Evolutionary conservation across 768 basidiomycete species (phyloP), one percentile per base, ranked within the genome.

Genomic region (Lactarius hatsudake): DNA sequence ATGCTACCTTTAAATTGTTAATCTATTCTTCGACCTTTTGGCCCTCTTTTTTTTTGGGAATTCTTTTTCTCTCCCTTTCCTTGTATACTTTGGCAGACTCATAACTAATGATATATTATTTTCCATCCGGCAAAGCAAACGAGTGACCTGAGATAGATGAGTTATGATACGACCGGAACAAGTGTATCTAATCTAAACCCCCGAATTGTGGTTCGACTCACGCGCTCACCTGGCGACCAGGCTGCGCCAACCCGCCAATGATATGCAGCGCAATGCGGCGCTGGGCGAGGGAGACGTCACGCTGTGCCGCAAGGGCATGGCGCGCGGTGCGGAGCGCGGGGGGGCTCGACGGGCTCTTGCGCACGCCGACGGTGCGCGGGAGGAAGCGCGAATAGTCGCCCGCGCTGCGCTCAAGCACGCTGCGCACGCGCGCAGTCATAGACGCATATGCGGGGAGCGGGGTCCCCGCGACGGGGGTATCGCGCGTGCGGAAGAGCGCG

Each of bases 341-440:
- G 59, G 76, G 66, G 43, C 70, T 74, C 43, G 75, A 63, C 10
- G 72, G 71, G 28, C 73, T 59, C 55, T 73, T 81, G 63, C 75
- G 55, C 28, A 42, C 72, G 54, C 72, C 69, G 9, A 74, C 69
- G 30, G 69, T 56, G 13, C 66, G 64, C 10, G 79, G 76, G 55
- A 81, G 73, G 68, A 82, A 84, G 43, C 79, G 79, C 18, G 80
- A 75, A 70, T 88, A 89, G 69, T 85, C 81, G 34, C 86, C 85
- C 5, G 78, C 83, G 18, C 75, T 66, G 30, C 57, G 65, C 71
- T 84, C 83, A 56, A 75, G 73, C 67, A 73, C 69, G 40, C 61
- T 63, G 54, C 75, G 76, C 53, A 76, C 55, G 61, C 76, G 77
- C 53, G 61, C 66, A 54, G 71, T 54, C 42, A 57, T 59, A 23